Evolutionary conservation across 371 early-diverging fungal species (phyloP).

Genomic region (Apophysomyces sp.): DNA sequence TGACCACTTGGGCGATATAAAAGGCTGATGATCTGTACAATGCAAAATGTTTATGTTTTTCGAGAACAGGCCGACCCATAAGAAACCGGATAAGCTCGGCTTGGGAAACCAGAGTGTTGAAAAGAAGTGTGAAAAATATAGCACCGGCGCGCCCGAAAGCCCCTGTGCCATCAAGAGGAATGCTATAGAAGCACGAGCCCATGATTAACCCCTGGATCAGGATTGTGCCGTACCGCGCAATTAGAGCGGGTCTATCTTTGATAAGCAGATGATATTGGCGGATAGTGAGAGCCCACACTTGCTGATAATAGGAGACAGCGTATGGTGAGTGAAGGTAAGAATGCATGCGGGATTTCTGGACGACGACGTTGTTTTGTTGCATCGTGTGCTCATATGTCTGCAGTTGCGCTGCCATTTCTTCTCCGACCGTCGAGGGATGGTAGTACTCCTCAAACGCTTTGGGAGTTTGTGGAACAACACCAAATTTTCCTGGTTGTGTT

Average conservation of each 20-base stretch:
- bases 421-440: slow-evolving; percentile 19
- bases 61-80: slow-evolving; percentile 58
- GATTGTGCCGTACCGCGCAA: slow-evolving; percentile 54
- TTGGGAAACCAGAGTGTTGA: slow-evolving; percentile 54
- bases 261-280: slow-evolving; percentile 51
- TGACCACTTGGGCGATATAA: slow-evolving; percentile 56
- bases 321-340: slow-evolving; percentile 41
- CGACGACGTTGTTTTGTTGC: slow-evolving; percentile 21
- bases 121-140: slow-evolving; percentile 56
- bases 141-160: slow-evolving; percentile 71
- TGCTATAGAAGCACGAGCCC: slow-evolving; percentile 62
- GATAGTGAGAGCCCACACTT: slow-evolving; percentile 43
- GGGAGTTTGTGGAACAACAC: slow-evolving; percentile 39
- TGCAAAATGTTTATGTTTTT: slow-evolving; percentile 69
- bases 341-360: slow-evolving; percentile 24
- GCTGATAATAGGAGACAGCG: slow-evolving; percentile 49
- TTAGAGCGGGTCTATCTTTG: slow-evolving; percentile 44
- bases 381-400: slow-evolving; percentile 18
- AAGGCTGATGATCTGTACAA: slow-evolving; percentile 65
- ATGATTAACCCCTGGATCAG: slow-evolving; percentile 64
- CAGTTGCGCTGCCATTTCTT: slow-evolving; percentile 27
- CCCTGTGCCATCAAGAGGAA: slow-evolving; percentile 51
- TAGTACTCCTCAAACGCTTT: slow-evolving; percentile 49
- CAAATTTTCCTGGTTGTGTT: slow-evolving; percentile 48
- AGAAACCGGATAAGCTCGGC: slow-evolving; percentile 51